These are phyloP conservation scores for Paxillus involutus DNA, from an alignment of 768 basidiomycete species.

Conservation along the genomic window DNA sequence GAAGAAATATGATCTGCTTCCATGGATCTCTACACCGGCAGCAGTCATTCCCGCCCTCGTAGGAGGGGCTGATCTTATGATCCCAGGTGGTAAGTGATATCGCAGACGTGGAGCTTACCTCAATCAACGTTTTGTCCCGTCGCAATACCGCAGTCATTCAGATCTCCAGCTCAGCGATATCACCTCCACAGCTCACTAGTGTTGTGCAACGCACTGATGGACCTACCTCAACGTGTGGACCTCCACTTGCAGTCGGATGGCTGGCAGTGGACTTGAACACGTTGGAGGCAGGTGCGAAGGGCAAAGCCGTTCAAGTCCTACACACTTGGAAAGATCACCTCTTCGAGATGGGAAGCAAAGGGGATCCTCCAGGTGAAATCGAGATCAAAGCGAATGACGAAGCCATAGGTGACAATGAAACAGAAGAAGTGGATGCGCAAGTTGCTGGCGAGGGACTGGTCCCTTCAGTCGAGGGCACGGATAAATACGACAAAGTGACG, in stretches of 20 bases:
- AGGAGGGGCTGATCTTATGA: conserved; percentile 87
- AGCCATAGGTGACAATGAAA: conserved; percentile 5
- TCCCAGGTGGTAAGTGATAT: conserved; percentile 70
- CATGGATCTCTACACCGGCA: conserved; percentile 68
- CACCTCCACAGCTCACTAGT: conserved; percentile 57
- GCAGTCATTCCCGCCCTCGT: conserved; percentile 70
- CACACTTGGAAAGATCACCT: conserved; percentile 79
- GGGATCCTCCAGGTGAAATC: conserved; percentile 49
- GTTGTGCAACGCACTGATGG: conserved; percentile 49
- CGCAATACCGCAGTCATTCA: conserved; percentile 51
- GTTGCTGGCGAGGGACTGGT: conserved; percentile 1
- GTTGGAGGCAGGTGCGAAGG: conserved; percentile 55
- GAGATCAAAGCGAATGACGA: conserved; percentile 22
- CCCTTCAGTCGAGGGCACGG: conserved; percentile 8
- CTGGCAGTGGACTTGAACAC: conserved; percentile 58
- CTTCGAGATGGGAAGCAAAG: conserved; percentile 71
- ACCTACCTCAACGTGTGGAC: conserved; percentile 24
- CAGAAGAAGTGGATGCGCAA: conserved; percentile 9
- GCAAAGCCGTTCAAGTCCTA: conserved; percentile 72
- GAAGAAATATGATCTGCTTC: conserved; percentile 69
- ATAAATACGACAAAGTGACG: conserved; percentile 23
- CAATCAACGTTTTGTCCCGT: conserved; percentile 1
- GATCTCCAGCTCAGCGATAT: conserved; percentile 39
- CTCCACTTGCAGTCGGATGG: conserved; percentile 75
- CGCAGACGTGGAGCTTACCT: neutral